Conservation (phyloP, 371 early-diverging fungal species). For the Mucor irregularis region DNA sequence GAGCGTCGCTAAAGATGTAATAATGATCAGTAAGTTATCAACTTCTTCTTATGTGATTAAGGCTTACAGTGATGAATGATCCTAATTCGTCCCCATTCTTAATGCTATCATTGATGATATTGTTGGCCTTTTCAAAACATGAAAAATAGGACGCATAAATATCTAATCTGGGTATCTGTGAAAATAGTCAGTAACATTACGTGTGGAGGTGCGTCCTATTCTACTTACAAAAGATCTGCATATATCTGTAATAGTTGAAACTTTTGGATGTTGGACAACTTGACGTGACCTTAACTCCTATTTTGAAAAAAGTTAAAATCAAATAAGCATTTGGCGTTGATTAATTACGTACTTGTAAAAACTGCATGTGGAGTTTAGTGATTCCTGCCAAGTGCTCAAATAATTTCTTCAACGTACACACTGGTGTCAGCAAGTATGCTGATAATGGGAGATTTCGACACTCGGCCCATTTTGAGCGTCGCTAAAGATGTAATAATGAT, state of each 20-base stretch:
- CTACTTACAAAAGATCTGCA: constrained; percentile 27
- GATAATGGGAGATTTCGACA: constrained; percentile 38
- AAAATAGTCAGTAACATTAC: not conserved
- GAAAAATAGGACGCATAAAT: constrained; percentile 30
- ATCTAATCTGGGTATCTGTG: constrained; percentile 11
- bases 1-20: constrained; percentile 26
- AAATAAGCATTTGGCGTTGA: too few relatives aligned
- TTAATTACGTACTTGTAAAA: too few relatives aligned
- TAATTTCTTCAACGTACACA: too few relatives aligned
- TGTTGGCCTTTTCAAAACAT: constrained; percentile 39
- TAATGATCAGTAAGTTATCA: not conserved
- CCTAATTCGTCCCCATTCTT: constrained; percentile 28
- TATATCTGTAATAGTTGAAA: constrained; percentile 30
- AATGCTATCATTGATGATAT: constrained; percentile 25
- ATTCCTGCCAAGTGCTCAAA: too few relatives aligned
- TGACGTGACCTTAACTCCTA: constrained; percentile 31
- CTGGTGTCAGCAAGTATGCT: constrained; percentile 42
- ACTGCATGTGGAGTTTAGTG: too few relatives aligned
- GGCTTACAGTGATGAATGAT: constrained; percentile 28
- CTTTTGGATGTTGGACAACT: constrained; percentile 21
- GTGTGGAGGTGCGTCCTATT: not conserved
- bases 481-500: constrained; percentile 12
- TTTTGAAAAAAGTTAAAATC: too few relatives aligned
- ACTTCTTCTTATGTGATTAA: not conserved
- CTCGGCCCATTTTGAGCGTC: constrained; percentile 31